Percentiles rank a stretch among this genome's conserved stretches.
Conservation (phyloP, 164 flowering plant genomes). For the Aristolochia fimbriata region DNA sequence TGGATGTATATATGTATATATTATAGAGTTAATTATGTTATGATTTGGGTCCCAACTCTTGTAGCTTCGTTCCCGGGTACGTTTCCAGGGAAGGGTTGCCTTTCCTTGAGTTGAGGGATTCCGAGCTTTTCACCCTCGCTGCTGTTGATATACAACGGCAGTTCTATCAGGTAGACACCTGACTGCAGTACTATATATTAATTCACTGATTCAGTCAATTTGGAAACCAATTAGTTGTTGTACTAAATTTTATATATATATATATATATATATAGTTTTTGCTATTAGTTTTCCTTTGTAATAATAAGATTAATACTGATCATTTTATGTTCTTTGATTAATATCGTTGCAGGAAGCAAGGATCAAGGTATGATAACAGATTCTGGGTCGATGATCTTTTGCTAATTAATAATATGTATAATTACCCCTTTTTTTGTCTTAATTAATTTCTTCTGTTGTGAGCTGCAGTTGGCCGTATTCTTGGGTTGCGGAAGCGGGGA, state of each 20-base stretch:
- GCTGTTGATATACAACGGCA: constrained; percentile 33
- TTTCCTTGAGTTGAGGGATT: constrained; percentile 33
- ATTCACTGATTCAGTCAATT: no score
- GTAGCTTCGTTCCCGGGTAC: constrained; percentile 55
- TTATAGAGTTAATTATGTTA: background rate
- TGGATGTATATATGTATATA: background rate
- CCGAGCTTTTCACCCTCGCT: constrained; percentile 33
- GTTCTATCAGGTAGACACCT: constrained; percentile 65
- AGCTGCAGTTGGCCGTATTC: constrained; percentile 42
- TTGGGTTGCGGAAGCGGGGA: constrained; percentile 67
- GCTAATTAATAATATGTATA: no score
- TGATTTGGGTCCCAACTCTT: background rate
- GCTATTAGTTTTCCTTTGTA: no score
- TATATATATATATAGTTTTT: no score
- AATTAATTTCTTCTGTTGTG: background rate
- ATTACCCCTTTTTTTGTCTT: background rate
- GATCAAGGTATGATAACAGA: constrained; percentile 46
- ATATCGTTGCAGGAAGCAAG: constrained; percentile 51
- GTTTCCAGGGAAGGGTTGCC: constrained; percentile 47
- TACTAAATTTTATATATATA: no score
- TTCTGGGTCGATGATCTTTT: background rate
- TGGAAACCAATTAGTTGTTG: no score
- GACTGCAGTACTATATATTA: background rate
- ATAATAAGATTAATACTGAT: constrained; percentile 3
- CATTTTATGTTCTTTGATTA: background rate